Percentiles rank a stretch among this genome's conserved stretches.
These are phyloP conservation scores for Posidonia oceanica DNA, from an alignment of 116 monocot genomes.

Conservation along the genomic window DNA sequence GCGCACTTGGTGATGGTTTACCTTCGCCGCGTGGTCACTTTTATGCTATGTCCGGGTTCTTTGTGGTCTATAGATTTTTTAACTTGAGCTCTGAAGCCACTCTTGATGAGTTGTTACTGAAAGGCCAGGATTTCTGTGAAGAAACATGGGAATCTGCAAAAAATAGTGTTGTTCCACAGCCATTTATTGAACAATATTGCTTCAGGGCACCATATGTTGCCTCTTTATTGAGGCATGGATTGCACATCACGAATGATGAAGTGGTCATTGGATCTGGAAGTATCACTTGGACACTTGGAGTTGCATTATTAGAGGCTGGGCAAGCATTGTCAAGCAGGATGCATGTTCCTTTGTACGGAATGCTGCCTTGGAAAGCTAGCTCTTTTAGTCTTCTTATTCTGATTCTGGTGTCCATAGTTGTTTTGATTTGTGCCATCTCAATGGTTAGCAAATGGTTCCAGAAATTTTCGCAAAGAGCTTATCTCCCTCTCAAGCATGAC, in stretches of 20 bases:
- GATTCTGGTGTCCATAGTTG: constrained; percentile 31
- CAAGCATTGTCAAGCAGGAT: constrained; percentile 41
- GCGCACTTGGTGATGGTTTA: constrained; percentile 52
- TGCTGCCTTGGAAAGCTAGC: constrained; percentile 23
- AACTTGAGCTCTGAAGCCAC: constrained; percentile 65
- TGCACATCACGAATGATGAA: constrained; percentile 60
- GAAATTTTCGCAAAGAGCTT: constrained; percentile 37
- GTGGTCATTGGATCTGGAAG: constrained; percentile 85
- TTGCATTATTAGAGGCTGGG: constrained; percentile 71
- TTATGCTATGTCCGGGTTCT: constrained; percentile 94
- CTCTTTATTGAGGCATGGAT: constrained; percentile 71
- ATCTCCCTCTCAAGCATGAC: constrained; percentile 51
- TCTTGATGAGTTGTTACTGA: constrained; percentile 42
- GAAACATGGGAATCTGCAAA: constrained; percentile 70
- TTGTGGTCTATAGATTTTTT: constrained; percentile 85
- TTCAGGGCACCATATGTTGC: constrained; percentile 89
- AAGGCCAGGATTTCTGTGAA: constrained; percentile 65
- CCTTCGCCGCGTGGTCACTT: constrained; percentile 69
- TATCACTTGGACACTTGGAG: constrained; percentile 92
- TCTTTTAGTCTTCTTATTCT: constrained; percentile 25
- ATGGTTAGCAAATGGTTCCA: constrained; percentile 34
- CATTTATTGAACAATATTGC: constrained; percentile 94
- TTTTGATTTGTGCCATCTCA: constrained; percentile 42
- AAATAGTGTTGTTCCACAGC: constrained; percentile 78
- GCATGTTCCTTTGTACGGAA: constrained; percentile 26